Percentiles rank a stretch among this genome's conserved stretches.
Evolutionary conservation across 140 eudicot genomes (phyloP).

Genomic region (Erigeron philadelphicus): DNA sequence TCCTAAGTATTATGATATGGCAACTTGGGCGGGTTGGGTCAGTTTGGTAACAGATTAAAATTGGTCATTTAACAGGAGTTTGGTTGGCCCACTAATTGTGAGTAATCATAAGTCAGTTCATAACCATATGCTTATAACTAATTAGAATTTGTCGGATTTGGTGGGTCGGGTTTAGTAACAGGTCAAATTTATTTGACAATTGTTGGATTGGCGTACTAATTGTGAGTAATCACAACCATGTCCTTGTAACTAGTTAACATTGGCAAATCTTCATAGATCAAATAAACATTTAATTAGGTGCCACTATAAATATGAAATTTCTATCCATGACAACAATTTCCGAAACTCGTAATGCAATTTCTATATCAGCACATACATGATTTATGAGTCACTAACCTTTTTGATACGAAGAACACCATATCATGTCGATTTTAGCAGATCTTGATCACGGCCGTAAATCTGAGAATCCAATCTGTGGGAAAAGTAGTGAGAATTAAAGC

Average conservation of each 20-base stretch:
- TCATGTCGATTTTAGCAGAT: constrained; percentile 8
- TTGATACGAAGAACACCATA: constrained; percentile 12
- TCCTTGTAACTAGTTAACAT: neutral
- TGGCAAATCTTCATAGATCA: neutral
- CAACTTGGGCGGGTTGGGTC: neutral
- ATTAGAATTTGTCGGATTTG: neutral
- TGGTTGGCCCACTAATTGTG: neutral
- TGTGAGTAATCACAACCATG: neutral
- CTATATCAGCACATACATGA: neutral
- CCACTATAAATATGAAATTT: neutral
- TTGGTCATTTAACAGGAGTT: neutral
- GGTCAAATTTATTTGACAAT: neutral
- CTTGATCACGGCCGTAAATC: neutral
- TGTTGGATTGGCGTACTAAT: neutral
- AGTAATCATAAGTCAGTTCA: no score
- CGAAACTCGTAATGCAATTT: constrained; percentile 6
- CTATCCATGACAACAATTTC: neutral
- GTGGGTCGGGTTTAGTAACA: neutral
- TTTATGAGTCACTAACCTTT: neutral
- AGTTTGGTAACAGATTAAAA: neutral
- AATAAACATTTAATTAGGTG: neutral
- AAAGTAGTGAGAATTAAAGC: neutral
- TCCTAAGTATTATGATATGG: neutral
- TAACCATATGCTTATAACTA: neutral
- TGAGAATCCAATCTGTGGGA: neutral